A percentile compares a stretch with the other conserved stretches of the same genome.
Evolutionary conservation across 176 grass and related monocot genomes (phyloP).

Genomic region (Chloris gayana): DNA sequence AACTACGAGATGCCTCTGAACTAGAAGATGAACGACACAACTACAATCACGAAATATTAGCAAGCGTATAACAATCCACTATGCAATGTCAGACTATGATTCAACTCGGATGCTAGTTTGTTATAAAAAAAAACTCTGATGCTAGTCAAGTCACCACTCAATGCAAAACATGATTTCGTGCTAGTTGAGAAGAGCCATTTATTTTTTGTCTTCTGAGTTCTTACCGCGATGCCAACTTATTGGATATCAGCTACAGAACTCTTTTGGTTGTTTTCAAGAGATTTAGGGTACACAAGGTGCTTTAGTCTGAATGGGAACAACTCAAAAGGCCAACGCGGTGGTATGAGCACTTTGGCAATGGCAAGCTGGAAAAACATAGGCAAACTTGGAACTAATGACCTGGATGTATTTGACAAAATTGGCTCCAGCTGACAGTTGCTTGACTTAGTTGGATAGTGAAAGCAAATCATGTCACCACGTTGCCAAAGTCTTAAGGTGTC

Average conservation of each 20-base stretch:
- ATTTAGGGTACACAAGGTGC: neutral
- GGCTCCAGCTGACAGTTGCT: neutral
- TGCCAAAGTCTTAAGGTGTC: neutral
- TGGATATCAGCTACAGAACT: constrained; percentile 6
- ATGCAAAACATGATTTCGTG: constrained; percentile 3
- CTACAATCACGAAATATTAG: neutral
- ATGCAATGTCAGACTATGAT: neutral
- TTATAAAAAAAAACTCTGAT: too few species aligned
- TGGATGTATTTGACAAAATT: neutral
- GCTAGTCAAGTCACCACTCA: neutral
- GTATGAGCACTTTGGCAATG: neutral
- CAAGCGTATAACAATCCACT: neutral
- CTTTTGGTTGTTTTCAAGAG: neutral
- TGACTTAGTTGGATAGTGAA: neutral
- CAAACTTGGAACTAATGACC: neutral
- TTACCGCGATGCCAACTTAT: neutral
- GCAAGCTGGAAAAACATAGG: neutral
- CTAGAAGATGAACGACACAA: neutral
- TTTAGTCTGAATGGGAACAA: constrained; percentile 3
- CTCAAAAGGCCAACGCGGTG: neutral
- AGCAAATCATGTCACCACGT: too few species aligned
- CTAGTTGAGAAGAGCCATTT: neutral
- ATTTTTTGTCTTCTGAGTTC: neutral
- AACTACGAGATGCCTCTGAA: neutral
- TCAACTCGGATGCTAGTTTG: constrained; percentile 10